Conservation (phyloP, 495 filamentous ascomycete genomes). For the Neurospora africana region DNA sequence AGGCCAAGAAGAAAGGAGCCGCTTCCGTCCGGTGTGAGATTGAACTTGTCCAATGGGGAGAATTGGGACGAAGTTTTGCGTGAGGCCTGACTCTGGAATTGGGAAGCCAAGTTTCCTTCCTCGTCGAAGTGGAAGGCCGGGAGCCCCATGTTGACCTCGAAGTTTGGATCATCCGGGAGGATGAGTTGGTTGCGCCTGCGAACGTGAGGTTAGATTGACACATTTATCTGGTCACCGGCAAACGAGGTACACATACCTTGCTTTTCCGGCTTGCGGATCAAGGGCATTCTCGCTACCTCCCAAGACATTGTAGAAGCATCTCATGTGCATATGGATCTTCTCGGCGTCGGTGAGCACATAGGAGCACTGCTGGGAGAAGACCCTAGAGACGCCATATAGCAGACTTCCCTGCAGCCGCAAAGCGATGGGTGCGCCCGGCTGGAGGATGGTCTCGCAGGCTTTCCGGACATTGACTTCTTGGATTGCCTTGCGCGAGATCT, state of each 20-base stretch:
- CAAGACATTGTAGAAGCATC: conserved; percentile 45
- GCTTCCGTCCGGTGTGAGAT: conserved; percentile 4
- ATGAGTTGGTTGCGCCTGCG: conserved; percentile 67
- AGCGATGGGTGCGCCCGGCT: conserved; percentile 80
- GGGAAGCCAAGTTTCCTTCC: conserved; percentile 27
- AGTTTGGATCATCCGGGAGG: conserved; percentile 76
- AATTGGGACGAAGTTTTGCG: conserved; percentile 39
- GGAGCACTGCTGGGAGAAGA: conserved; percentile 75
- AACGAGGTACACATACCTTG: conserved; percentile 43
- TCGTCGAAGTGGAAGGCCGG: conserved; percentile 41
- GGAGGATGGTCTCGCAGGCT: conserved; percentile 76
- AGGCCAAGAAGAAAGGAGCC: conserved; percentile 12
- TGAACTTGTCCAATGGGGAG: conserved; percentile 20
- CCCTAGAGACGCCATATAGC: conserved; percentile 73
- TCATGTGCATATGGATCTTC: conserved; percentile 62
- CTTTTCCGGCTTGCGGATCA: conserved; percentile 60
- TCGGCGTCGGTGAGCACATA: conserved; percentile 78
- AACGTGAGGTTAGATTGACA: conserved; percentile 4
- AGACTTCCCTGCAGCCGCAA: conserved; percentile 85
- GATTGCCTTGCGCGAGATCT: conserved; percentile 78
- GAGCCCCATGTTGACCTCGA: conserved; percentile 37
- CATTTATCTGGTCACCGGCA: background rate
- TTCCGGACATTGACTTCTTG: conserved; percentile 75
- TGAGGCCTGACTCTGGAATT: conserved; percentile 24
- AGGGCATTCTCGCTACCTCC: conserved; percentile 35